A percentile compares a stretch with the other conserved stretches of the same genome.
Conservation (phyloP, 2,329 filamentous ascomycete species). For the Colletotrichum musicola region DNA sequence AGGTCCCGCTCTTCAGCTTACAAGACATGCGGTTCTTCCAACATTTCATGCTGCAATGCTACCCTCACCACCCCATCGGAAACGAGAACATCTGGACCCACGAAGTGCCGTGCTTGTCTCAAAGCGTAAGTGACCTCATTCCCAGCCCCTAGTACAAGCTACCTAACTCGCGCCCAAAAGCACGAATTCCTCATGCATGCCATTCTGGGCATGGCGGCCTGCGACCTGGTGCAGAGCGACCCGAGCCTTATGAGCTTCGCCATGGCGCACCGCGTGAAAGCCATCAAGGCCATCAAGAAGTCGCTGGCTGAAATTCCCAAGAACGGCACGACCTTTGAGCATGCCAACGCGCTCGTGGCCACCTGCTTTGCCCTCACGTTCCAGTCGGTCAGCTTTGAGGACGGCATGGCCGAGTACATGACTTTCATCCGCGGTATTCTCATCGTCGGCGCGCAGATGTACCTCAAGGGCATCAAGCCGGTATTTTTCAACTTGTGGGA, state of each 20-base stretch:
- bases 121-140: conserved; percentile 61
- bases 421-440: conserved; percentile 70
- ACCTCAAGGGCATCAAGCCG: conserved; percentile 60
- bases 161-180: conserved; percentile 48
- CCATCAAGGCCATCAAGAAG: conserved; percentile 72
- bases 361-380: conserved; percentile 71
- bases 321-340: conserved; percentile 58
- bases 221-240: conserved; percentile 68
- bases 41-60: conserved; percentile 72
- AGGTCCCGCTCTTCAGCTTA: conserved; percentile 69
- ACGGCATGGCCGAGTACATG: conserved; percentile 72
- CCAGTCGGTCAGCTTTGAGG: conserved; percentile 68
- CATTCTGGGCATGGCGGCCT: conserved; percentile 76
- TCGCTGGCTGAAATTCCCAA: conserved; percentile 59
- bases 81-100: conserved; percentile 77
- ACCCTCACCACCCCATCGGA: conserved; percentile 74
- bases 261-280: conserved; percentile 74
- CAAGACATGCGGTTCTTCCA: conserved; percentile 79
- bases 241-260: conserved; percentile 67
- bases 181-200: conserved; percentile 79
- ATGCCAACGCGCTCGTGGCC: conserved; percentile 70
- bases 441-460: conserved; percentile 67
- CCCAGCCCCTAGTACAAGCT: conserved; percentile 40
- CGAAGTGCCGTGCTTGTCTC: conserved; percentile 75
- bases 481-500: conserved; percentile 63